Conservation (phyloP, 352 stramenopile genomes). For the Phytopythium helicoides region DNA sequence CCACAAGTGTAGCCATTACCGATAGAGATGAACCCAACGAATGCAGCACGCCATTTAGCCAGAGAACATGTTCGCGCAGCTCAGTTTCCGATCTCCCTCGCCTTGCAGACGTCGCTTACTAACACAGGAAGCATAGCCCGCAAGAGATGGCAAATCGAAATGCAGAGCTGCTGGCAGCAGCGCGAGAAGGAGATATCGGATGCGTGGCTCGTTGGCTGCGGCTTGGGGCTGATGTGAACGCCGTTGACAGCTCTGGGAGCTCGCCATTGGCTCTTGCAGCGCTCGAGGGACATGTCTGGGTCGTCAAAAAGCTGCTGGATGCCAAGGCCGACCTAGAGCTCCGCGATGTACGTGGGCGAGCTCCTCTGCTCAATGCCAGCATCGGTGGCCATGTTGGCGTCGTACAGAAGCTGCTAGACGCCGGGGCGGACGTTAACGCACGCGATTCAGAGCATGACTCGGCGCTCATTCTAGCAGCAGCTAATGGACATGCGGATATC, state of each 20-base stretch:
- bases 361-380: slow-evolving; percentile 4
- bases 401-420: slow-evolving; percentile 5
- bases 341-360: neutral
- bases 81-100: too few relatives aligned
- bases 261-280: slow-evolving; percentile 1
- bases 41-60: too few relatives aligned
- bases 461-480: slow-evolving; percentile 2
- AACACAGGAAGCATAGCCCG: too few relatives aligned
- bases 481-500: slow-evolving; percentile 1
- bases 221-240: slow-evolving; percentile 2
- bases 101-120: too few relatives aligned
- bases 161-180: neutral
- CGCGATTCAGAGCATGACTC: neutral
- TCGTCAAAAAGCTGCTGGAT: slow-evolving; percentile 12
- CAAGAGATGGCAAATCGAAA: slow-evolving; percentile 1
- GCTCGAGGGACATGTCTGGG: slow-evolving; percentile 2
- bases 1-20: too few relatives aligned
- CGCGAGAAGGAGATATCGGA: slow-evolving; percentile 4
- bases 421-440: slow-evolving; percentile 4
- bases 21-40: too few relatives aligned
- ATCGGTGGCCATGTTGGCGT: neutral
- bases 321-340: slow-evolving; percentile 9
- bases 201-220: slow-evolving; percentile 6
- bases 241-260: neutral
- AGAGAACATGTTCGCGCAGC: too few relatives aligned